Evolutionary conservation across 2,329 filamentous ascomycete genomes (phyloP), one percentile per base, ranked within the genome.

Genomic region (Fusarium staphyleae): DNA sequence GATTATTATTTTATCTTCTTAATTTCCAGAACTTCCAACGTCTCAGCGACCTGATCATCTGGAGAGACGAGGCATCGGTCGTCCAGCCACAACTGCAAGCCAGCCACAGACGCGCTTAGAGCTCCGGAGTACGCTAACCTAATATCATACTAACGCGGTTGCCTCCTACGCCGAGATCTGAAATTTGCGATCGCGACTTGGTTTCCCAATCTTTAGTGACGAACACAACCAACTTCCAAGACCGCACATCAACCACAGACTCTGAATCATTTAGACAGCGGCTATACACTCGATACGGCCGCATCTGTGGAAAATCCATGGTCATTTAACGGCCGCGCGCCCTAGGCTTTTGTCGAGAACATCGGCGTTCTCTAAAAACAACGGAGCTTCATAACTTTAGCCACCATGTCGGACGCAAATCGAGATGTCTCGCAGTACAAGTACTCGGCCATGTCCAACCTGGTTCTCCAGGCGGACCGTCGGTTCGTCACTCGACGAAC

Each of bases 371-470:
- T 69, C 68, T 52, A 52, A 52, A 56, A 52, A 63, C 49, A 66
- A 59, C 55, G 52, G 37, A 62, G 50, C 64, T 55, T 67, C 62
- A 63, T 61, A 65, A 63, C 55, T 59, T 60, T 67, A 69, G 70
- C 64, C 74, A 82, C 73, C 52, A 93, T 93, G 90, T 83, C 89
- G 75, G 89, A 87, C 74, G 81, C 85, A 75, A 81, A 87, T 70
- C 85, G 85, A 76, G 86, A 95, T 88, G 90, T 96, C 70, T 93
- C 91, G 76, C 93, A 96, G 78, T 97, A 96, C 85, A 97, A 97
- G 78, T 96, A 97, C 85, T 92, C 92, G 87, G 92, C 91, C 76
- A 98, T 99, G 95, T 99, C 95, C 80, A 99, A 99, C 87, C 89
- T 99, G 91, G 95, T 99, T 73, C 91, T 99, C 86, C 95, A 99